Evolutionary conservation across 306 rosid species (phyloP), one percentile per base, ranked within the genome.

Genomic region (Fagus crenata): DNA sequence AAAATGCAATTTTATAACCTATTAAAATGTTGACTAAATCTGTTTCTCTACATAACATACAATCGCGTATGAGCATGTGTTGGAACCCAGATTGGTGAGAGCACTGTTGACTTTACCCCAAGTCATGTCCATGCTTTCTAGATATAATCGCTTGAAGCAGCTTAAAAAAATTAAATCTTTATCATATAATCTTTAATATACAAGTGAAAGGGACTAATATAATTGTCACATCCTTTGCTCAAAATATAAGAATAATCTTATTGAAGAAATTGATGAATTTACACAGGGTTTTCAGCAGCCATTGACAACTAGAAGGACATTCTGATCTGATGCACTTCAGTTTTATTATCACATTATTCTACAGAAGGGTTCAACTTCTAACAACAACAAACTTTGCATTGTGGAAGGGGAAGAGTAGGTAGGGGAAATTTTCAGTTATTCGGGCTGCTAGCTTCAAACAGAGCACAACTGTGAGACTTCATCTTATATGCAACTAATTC

Each of bases 391-490:
- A 17, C 13, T 22, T 69, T 5, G 11, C 18, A 22, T 69, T 43
- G 28, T 9, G n/a, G 13, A 28, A 49, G 61, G 31, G 55, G 76
- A 56, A 3, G 54, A 17, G 56, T 51, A 73, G 53, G 17, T 74
- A 35, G 65, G 31, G 17, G 28, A 73, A 41, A 37, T 35, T 67
- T 71, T 82, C 79, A 75, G n/a, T 41, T 77, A 71, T 63, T 55
- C 18, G 18, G 9, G 69, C 74, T 78, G 37, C 77, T 81, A 81
- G 93, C 93, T 83, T 95, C 96, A 82, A 92, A 85, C 60, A 92
- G 85, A 78, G 86, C 80, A 84, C 96, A 90, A 81, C 96, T 95
- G 67, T 77, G 84, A 71, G 97, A 70, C 87, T 84, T 87, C 91
- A 88, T 83, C 74, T 76, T 72, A 22, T 89, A 92, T 49, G 88